These are phyloP conservation scores for Fusarium zealandicum DNA, from an alignment of 2,329 filamentous ascomycete species.

Conservation along the genomic window DNA sequence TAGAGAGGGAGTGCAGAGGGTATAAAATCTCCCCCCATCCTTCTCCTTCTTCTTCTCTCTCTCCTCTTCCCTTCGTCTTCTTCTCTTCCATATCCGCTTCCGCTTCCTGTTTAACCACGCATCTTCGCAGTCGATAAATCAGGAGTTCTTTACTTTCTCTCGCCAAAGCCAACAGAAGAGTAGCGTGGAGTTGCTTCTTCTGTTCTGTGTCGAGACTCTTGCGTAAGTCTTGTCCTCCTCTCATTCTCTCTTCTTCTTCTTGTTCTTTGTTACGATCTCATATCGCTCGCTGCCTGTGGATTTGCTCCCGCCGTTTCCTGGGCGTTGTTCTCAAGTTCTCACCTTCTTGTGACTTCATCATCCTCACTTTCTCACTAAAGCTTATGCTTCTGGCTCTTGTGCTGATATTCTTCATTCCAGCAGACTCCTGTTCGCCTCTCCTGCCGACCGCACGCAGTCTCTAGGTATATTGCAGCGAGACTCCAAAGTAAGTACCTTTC, in stretches of 20 bases:
- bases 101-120: not conserved
- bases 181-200: slow-evolving; percentile 23
- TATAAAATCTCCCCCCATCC: not conserved
- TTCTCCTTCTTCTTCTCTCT: not conserved
- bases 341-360: not conserved
- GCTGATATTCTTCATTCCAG: not conserved
- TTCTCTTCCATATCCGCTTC: slow-evolving; percentile 5
- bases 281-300: not conserved
- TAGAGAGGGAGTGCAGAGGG: too few relatives aligned
- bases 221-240: slow-evolving; percentile 13
- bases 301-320: not conserved
- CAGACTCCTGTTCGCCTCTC: not conserved
- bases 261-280: not conserved
- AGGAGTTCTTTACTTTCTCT: not conserved
- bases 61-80: slow-evolving; percentile 9
- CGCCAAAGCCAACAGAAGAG: slow-evolving; percentile 12
- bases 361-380: too few relatives aligned
- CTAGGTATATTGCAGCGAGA: too few relatives aligned
- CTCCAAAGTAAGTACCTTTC: too few relatives aligned
- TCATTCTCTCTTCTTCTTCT: not conserved
- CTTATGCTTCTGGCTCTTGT: not conserved
- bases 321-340: not conserved
- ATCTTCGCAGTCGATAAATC: not conserved
- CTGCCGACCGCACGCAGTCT: not conserved
- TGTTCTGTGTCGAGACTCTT: slow-evolving; percentile 6